These are phyloP conservation scores for Nitzschia sp. DNA, from an alignment of 108 stramenopile genomes.

Conservation along the genomic window DNA sequence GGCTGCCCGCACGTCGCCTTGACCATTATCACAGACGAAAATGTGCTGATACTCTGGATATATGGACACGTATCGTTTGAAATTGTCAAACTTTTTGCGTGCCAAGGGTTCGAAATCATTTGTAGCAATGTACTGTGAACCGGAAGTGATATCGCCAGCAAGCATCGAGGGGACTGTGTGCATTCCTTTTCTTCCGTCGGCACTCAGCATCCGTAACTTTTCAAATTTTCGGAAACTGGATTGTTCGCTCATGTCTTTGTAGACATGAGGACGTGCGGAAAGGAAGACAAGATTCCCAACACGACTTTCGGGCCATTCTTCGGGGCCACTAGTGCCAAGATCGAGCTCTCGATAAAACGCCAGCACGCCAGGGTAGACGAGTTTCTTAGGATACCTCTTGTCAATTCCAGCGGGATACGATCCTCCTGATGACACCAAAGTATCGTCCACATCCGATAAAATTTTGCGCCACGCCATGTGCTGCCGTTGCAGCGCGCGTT, in stretches of 20 bases:
- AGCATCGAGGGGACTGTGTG: conserved; percentile 95
- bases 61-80: conserved; percentile 86
- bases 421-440: conserved; percentile 91
- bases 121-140: conserved; percentile 85
- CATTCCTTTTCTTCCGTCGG: conserved; percentile 79
- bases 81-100: conserved; percentile 92
- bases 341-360: conserved; percentile 97
- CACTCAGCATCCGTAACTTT: conserved; percentile 67
- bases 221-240: conserved; percentile 92
- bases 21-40: conserved; percentile 99
- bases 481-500: conserved; percentile 46
- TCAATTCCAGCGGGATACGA: conserved; percentile 96
- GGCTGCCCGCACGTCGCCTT: conserved; percentile 96
- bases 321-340: conserved; percentile 86
- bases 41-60: conserved; percentile 97
- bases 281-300: conserved; percentile 96
- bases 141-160: conserved; percentile 93
- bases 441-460: conserved; percentile 98
- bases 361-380: conserved; percentile 96
- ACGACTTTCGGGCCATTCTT: conserved; percentile 82
- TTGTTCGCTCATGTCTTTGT: conserved; percentile 95
- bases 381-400: conserved; percentile 77
- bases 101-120: conserved; percentile 92
- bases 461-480: conserved; percentile 93
- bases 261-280: conserved; percentile 97